These are phyloP conservation scores for Glomus cerebriforme DNA, from an alignment of 192 early-diverging fungal species.

Conservation along the genomic window DNA sequence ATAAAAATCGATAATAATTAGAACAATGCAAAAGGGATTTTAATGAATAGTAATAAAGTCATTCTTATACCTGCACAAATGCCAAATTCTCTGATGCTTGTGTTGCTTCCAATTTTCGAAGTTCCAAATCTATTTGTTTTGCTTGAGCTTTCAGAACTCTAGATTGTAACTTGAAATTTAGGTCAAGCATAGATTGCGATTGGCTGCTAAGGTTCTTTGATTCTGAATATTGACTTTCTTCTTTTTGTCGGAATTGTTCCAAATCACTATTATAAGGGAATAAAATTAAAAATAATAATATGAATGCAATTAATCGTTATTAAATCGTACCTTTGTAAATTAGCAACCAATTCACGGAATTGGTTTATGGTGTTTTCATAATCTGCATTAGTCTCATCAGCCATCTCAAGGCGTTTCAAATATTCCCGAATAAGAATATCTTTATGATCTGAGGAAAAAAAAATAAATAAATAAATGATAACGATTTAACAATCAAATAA, in stretches of 20 bases:
- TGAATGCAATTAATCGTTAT: not conserved
- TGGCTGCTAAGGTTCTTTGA: conserved; percentile 59
- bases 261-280: conserved; percentile 57
- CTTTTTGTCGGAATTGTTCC: conserved; percentile 67
- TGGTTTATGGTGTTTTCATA: conserved; percentile 83
- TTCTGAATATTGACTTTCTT: conserved; percentile 60
- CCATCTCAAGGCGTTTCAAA: conserved; percentile 54
- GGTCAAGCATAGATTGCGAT: conserved; percentile 79
- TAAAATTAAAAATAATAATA: not conserved
- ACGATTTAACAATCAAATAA: not conserved
- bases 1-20: conserved; percentile 30
- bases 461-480: not conserved
- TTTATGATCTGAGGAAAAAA: conserved; percentile 55
- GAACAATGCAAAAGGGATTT: no score
- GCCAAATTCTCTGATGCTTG: conserved; percentile 79
- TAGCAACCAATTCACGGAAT: conserved; percentile 81
- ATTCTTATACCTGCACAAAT: conserved; percentile 41
- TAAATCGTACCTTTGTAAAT: conserved; percentile 65
- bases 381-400: conserved; percentile 83
- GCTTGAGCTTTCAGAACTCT: conserved; percentile 83
- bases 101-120: conserved; percentile 81
- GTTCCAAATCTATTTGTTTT: conserved; percentile 87
- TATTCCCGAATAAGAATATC: conserved; percentile 68
- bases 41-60: no score
- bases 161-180: conserved; percentile 80